Evolutionary conservation across 441 rosid species (phyloP), one percentile per base, ranked within the genome.

Genomic region (Kokia cookei): DNA sequence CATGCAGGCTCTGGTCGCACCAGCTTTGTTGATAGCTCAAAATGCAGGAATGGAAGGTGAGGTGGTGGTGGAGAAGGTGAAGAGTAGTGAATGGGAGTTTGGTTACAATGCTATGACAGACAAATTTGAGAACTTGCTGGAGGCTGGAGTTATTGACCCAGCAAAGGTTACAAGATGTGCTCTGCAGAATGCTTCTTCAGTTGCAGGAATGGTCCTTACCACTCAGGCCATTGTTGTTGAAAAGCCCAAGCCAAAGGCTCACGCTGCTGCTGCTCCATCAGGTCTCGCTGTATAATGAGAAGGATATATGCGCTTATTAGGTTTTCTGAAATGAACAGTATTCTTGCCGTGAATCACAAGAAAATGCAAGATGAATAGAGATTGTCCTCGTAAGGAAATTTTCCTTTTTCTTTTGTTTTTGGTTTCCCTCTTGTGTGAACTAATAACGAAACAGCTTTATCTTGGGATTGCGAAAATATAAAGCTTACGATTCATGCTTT

Each of bases 161-260:
- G 97, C 99, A 0, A 95, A 95, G 91, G 99, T 95, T 78, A 79
- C 96, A 0, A 89, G 99, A 82, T 95, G 99, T 76, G 98, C 90
- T 7, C 79, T 95, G 70, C 98, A 93, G 86, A 93, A 95, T 77
- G 81, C 99, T 4, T 93, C 99, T 57, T 95, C 99, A 0, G 96
- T 95, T 58, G 98, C 99, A 2, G 98, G 97, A 72, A 93, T 93
- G 98, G 96, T 93, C 40, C 76, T 95, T 71, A 95, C 98, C 69
- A 93, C 99, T 24, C 98, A 95, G 73, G 99, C 99, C 79, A 93
- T 95, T 27, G 98, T 95, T 14, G 99, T 93, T 0, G 99, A 93
- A 76, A 95, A 95, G 86, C 71, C 91, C 0, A 90, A 87, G 86
- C 92, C 94, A 2, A 94, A 83, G 86, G 77, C 89, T 58, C 62